Conservation (phyloP, 352 stramenopile species). For the Phytophthora gonapodyides region DNA sequence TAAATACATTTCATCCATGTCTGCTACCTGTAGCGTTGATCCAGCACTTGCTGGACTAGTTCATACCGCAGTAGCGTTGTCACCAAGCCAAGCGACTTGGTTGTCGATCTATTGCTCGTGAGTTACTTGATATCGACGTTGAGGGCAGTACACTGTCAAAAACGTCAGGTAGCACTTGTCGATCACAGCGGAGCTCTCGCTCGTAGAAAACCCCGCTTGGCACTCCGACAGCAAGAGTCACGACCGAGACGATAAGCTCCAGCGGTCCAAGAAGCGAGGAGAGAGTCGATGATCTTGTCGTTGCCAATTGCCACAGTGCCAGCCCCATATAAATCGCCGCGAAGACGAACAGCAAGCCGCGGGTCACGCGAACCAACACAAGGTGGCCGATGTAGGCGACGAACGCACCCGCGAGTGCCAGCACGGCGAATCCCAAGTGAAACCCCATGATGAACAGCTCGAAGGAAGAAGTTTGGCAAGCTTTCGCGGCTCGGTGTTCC, state of each 20-base stretch:
- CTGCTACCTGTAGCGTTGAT: no score
- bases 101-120: not conserved
- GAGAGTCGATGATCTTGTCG: no score
- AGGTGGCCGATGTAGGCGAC: constrained; percentile 14
- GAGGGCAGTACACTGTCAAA: constrained; percentile 12
- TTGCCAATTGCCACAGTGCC: not conserved
- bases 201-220: constrained; percentile 9
- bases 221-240: constrained; percentile 4
- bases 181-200: constrained; percentile 10
- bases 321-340: constrained; percentile 1
- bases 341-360: not conserved
- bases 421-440: constrained; percentile 10
- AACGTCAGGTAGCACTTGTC: constrained; percentile 7
- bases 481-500: not conserved
- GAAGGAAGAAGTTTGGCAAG: constrained; percentile 1
- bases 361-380: constrained; percentile 6
- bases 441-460: constrained; percentile 13
- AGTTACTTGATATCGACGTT: not conserved
- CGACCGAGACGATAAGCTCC: constrained; percentile 5
- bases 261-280: not conserved
- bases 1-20: no score
- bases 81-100: not conserved
- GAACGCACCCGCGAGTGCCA: not conserved
- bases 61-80: not conserved
- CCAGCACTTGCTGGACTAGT: no score